A percentile compares a stretch with the other conserved stretches of the same genome.
Conservation (phyloP, 140 eudicot species). For the Ambrosia hybrid region DNA sequence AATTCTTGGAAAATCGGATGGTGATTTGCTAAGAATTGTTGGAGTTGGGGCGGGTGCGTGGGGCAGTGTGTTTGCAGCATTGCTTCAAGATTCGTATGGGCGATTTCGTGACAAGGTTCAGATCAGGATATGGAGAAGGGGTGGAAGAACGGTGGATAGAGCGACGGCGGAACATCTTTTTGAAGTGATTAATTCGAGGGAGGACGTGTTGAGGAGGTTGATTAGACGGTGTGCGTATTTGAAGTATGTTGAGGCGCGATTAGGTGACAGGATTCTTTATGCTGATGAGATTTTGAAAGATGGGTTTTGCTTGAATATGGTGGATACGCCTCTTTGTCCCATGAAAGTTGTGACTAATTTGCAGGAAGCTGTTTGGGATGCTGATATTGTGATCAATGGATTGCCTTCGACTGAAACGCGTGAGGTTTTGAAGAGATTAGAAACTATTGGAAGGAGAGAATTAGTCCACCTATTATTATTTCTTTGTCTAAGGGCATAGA, state of each 20-base stretch:
- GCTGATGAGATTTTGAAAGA: constrained; percentile 92
- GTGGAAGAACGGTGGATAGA: constrained; percentile 29
- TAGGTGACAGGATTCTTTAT: constrained; percentile 68
- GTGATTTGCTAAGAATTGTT: constrained; percentile 68
- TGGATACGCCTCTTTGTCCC: constrained; percentile 88
- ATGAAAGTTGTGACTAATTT: constrained; percentile 81
- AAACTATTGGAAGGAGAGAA: constrained; percentile 83
- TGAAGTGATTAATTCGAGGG: constrained; percentile 83
- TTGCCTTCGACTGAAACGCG: constrained; percentile 79
- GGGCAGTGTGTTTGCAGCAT: constrained; percentile 87
- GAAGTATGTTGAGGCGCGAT: constrained; percentile 81
- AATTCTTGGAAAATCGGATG: constrained; percentile 70
- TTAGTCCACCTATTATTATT: constrained; percentile 60
- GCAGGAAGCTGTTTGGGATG: constrained; percentile 92
- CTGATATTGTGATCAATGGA: constrained; percentile 70
- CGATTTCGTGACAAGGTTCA: constrained; percentile 39
- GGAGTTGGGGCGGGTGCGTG: constrained; percentile 97
- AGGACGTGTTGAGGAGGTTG: constrained; percentile 76
- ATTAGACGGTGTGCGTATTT: constrained; percentile 89
- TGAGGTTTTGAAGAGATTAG: constrained; percentile 67
- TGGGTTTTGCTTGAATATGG: constrained; percentile 86
- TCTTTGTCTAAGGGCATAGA: constrained; percentile 95
- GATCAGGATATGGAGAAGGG: constrained; percentile 37
- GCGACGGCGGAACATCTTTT: constrained; percentile 66
- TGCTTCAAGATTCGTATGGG: constrained; percentile 73